Evolutionary conservation across 257 asterid species (phyloP), one percentile per base, ranked within the genome.

Genomic region (Eucommia ulmoides): DNA sequence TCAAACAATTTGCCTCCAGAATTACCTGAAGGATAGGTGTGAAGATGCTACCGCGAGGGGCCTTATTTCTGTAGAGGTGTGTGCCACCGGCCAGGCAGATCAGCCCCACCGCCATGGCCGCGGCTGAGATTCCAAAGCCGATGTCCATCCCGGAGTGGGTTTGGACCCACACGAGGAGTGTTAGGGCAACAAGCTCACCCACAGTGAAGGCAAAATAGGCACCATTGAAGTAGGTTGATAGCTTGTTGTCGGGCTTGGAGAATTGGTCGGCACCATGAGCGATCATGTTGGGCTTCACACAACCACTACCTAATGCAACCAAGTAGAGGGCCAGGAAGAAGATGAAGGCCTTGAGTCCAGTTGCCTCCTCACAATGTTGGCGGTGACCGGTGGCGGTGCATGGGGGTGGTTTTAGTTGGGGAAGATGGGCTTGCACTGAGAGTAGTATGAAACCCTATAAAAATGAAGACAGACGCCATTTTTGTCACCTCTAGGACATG

Each of bases 81-180:
- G 79, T 71, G 16, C 88, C 96, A 33, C 63, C 51, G 33, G 85
- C 73, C 63, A 89, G 66, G 77, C 61, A 52, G 19, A 85, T 72
- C 49, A 89, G 61, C 0, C 92, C 98, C 78, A 82, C 35, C 22
- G 93, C 86, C 96, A 89, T 85, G 64, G 77, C 88, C 19, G 82
- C 88, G 11, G 96, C 96, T 15, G 98, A 89, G 21, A 85, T 76
- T 0, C 84, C 94, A 42, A 89, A 89, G 0, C 98, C 98, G 49
- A 89, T 64, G 23, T 85, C 94, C 98, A 89, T 85, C 2, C 98
- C 98, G n/a, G 93, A 82, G 66, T 85, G 93, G 20, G 96, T 89
- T 61, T 89, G 98, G 24, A 89, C 78, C 62, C 80, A 89, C 65
- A 89, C 94, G 0, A 89, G 70, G 54, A 82, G 51, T 1, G 98